phyloP scores from a whole-genome alignment of 176 grass and related monocot species.

The Aegilops longissima region DNA sequence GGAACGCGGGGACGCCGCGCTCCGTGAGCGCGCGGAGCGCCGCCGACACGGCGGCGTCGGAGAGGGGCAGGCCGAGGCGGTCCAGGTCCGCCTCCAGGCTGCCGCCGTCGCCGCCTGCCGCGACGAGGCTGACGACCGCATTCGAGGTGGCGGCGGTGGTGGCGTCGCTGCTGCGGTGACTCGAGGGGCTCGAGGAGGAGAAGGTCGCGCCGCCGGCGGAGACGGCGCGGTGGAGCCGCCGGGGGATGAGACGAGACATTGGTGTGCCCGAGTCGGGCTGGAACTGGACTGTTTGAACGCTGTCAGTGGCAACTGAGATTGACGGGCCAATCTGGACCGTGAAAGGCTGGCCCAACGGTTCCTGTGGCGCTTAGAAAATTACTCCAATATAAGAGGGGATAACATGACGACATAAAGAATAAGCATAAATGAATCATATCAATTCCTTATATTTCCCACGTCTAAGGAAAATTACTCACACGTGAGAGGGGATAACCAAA shows the following conservation, averaged over 20 bases:
- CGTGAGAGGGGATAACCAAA: too few species aligned
- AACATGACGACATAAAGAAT: too few species aligned
- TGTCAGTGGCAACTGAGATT: background rate
- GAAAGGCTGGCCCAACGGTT: background rate
- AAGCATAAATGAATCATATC: too few species aligned
- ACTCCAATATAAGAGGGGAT: too few species aligned
- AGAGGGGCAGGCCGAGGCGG: slow-evolving; percentile 36
- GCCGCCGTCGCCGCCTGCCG: slow-evolving; percentile 24
- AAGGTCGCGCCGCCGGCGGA: slow-evolving; percentile 20
- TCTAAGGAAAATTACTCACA: too few species aligned
- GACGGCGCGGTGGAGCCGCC: background rate
- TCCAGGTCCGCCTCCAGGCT: slow-evolving; percentile 51
- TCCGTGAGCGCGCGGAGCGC: slow-evolving; percentile 52
- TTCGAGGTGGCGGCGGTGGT: background rate
- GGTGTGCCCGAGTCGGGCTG: background rate
- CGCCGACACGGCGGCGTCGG: slow-evolving; percentile 30
- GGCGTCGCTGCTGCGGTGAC: background rate
- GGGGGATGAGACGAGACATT: slow-evolving; percentile 18
- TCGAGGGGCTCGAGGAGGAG: slow-evolving; percentile 14
- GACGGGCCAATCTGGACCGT: background rate
- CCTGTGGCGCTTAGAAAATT: background rate
- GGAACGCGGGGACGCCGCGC: slow-evolving; percentile 33
- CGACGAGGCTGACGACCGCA: slow-evolving; percentile 48
- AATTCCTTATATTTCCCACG: too few species aligned
- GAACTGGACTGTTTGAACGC: background rate